Evolutionary conservation across 805 yeast species (phyloP), one percentile per base, ranked within the genome.

Genomic region (Barnettozyma sp.): DNA sequence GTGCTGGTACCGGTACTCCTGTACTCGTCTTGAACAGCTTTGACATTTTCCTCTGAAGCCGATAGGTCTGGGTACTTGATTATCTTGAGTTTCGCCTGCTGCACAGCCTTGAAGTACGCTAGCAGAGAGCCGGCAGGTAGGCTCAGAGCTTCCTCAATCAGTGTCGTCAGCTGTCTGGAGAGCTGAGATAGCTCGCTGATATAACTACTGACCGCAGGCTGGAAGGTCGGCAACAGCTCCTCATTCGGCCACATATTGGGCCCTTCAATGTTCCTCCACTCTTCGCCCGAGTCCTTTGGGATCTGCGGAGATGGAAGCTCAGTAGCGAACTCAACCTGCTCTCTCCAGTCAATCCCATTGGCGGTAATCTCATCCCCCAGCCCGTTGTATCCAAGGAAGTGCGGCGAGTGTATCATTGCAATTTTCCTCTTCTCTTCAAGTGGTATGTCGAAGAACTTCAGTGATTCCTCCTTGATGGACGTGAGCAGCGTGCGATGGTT

Each of bases 81-180:
- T 17, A 66, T 47, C 40, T 66, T 66, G 62, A 66, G 55, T 36
- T 66, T 66, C 17, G 63, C 45, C 17, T 42, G 45, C 32, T 44
- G 48, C 41, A 70, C 63, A 38, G 66, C 68, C 38, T 71, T 69
- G 39, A 74, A 73, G 54, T 61, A 77, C 6, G 55, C 46, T 42
- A 68, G 73, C 29, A 78, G 58, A 1, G 71, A 59, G 9, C 61
- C 58, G 8, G 56, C 40, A 1, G 66, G 60, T 6, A 79, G 51
- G 1, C 73, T 77, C 22, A 79, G 60, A 5, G 80, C 64, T 48
- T 77, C 81, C 20, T 74, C 68, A 4, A 76, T 72, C 22, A 76
- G 62, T 25, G 53, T 50, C 16, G 71, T 56, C 38, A 78, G 61
- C 19, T 43, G 43, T 5, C 59, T 52, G 13, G 75, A 57, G 19